Evolutionary conservation across 106 monocot species (phyloP).

Genomic region (Platanthera guangdongensis): DNA sequence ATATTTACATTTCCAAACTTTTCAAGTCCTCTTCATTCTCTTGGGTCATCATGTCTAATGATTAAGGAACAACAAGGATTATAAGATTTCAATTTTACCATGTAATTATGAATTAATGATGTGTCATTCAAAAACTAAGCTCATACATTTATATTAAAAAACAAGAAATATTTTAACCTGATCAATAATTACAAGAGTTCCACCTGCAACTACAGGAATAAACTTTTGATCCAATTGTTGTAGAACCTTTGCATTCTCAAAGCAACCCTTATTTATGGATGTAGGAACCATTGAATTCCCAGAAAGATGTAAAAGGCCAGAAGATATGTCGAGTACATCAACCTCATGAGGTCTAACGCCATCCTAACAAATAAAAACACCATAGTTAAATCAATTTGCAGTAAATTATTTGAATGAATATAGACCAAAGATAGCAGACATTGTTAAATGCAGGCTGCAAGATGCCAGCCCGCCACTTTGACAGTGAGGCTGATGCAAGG

Average conservation of each 20-base stretch:
- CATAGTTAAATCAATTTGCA: not conserved
- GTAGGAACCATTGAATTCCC: constrained; percentile 68
- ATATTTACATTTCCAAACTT: not conserved
- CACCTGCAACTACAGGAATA: constrained; percentile 76
- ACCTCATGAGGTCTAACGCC: constrained; percentile 22
- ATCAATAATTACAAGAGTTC: constrained; percentile 58
- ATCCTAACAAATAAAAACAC: constrained; percentile 20
- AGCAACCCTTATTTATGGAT: constrained; percentile 45
- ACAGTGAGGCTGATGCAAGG: constrained; percentile 16
- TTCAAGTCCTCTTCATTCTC: not conserved
- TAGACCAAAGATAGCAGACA: constrained; percentile 1
- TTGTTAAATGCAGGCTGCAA: constrained; percentile 44
- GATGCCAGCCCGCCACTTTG: constrained; percentile 56
- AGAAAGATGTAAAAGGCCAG: constrained; percentile 70
- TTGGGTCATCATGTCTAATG: too few relatives aligned
- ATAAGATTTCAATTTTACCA: too few relatives aligned
- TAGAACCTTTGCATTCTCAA: constrained; percentile 72
- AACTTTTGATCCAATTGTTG: constrained; percentile 85
- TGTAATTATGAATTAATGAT: not conserved
- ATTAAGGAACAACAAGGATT: too few relatives aligned
- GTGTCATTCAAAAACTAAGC: not conserved
- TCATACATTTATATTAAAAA: not conserved
- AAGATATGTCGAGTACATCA: constrained; percentile 74
- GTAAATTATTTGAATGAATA: not conserved
- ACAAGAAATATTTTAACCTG: constrained; percentile 46